Evolutionary conservation across 2,329 filamentous ascomycete species (phyloP).

Genomic region (Fusarium fujikuroi): DNA sequence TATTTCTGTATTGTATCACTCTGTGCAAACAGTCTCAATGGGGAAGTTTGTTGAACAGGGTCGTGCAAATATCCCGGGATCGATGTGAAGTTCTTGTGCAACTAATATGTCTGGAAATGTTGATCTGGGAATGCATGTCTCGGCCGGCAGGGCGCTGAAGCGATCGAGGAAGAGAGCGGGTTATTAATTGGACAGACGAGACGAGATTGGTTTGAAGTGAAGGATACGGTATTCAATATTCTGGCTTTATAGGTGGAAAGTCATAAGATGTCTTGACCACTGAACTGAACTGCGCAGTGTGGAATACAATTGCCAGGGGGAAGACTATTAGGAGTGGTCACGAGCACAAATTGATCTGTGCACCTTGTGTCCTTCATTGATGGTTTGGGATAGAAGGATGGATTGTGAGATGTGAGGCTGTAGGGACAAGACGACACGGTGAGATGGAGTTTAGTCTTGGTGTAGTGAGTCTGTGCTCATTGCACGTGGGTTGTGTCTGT

Average conservation of each 20-base stretch:
- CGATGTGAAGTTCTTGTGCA: constrained; percentile 11
- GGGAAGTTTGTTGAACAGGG: constrained; percentile 4
- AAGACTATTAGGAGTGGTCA: background rate
- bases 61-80: constrained; percentile 10
- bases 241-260: too few species aligned
- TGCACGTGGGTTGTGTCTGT: constrained; percentile 27
- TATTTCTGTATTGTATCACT: background rate
- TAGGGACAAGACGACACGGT: background rate
- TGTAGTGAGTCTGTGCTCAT: constrained; percentile 12
- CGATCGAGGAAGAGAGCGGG: constrained; percentile 9
- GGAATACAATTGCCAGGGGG: background rate
- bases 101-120: constrained; percentile 15
- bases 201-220: constrained; percentile 25
- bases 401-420: constrained; percentile 27
- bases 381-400: constrained; percentile 12
- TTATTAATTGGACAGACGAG: constrained; percentile 37
- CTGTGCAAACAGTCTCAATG: constrained; percentile 23
- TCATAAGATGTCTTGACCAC: background rate
- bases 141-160: constrained; percentile 37
- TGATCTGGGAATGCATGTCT: constrained; percentile 35
- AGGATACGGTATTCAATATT: background rate
- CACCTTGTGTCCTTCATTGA: background rate
- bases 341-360: background rate
- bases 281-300: background rate
- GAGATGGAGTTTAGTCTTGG: constrained; percentile 10